These are phyloP conservation scores for Lyophyllum decastes DNA, from an alignment of 768 basidiomycete genomes.

Conservation along the genomic window DNA sequence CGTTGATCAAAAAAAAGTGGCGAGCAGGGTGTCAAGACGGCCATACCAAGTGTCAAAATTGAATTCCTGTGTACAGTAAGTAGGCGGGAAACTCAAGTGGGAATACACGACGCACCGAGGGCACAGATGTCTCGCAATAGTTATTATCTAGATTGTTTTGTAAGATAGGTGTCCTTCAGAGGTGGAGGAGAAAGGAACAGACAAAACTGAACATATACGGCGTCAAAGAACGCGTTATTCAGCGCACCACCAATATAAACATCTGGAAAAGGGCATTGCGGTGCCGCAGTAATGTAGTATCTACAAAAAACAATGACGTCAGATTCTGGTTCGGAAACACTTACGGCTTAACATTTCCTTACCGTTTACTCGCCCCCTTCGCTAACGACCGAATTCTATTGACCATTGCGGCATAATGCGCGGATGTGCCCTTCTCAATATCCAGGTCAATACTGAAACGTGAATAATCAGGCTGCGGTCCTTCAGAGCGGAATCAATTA, in stretches of 20 bases:
- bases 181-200: conserved; percentile 16
- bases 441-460: conserved; percentile 61
- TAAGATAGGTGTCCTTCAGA: background rate
- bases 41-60: conserved; percentile 50
- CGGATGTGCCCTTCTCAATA: conserved; percentile 61
- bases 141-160: conserved; percentile 46
- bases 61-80: conserved; percentile 37
- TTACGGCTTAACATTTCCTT: conserved; percentile 13
- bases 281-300: conserved; percentile 65
- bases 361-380: conserved; percentile 51
- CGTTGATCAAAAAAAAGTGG: background rate
- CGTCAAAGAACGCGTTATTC: conserved; percentile 64
- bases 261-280: conserved; percentile 73
- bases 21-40: background rate
- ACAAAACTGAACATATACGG: conserved; percentile 74
- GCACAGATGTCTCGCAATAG: conserved; percentile 47
- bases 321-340: background rate
- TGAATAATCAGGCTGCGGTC: background rate
- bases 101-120: conserved; percentile 29
- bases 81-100: conserved; percentile 2
- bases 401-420: conserved; percentile 54
- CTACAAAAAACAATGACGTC: conserved; percentile 24
- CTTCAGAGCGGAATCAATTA: background rate
- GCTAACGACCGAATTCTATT: conserved; percentile 51
- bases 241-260: conserved; percentile 59